Evolutionary conservation across 2,329 filamentous ascomycete genomes (phyloP), one percentile per base, ranked within the genome.

Genomic region (Aureobasidium sp.): DNA sequence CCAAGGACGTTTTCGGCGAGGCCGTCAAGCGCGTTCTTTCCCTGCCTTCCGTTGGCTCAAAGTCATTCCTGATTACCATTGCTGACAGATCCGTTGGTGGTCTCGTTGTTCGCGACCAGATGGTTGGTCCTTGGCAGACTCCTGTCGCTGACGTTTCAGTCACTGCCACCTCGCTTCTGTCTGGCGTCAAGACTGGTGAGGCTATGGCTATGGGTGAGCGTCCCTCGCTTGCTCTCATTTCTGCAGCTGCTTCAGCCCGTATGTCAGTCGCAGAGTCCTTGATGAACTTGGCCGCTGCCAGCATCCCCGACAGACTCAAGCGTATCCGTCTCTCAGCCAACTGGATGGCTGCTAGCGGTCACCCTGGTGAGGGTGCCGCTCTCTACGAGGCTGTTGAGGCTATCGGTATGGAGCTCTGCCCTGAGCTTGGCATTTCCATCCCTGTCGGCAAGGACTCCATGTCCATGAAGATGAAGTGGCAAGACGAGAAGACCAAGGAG

Each of bases 141-240:
- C 94, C 94, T 3, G 91, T 97, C 15, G 87, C 94, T 4, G 92
- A 99, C 73, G 92, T 96, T 52, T 93, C 91, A 3, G 93, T 97
- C 29, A 97, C 93, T 27, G 86, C 90, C 0, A 93, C 90, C 0
- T 88, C 90, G 2, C 86, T 96, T 67, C 83, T 85, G 50, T 78
- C 81, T 16, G 89, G 87, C 63, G 82, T 88, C 52, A 87, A 83
- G 69, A 89, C 87, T 32, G 94, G 94, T 67, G 94, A 97, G 74
- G 92, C 92, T n/a, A 96, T 97, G 90, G 88, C 91, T 1, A 95
- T 96, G 88, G 94, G 94, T 37, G 93, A 97, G 76, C 94, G 89
- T 76, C 90, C 92, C 45, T 88, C 87, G 0, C 77, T 99, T 60
- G 94, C 94, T 6, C 81, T 99, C 27, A 96, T 99, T 63, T 93